Evolutionary conservation across 2,329 filamentous ascomycete genomes (phyloP), one percentile per base, ranked within the genome.

Genomic region (Sphaerulina vaccinii): DNA sequence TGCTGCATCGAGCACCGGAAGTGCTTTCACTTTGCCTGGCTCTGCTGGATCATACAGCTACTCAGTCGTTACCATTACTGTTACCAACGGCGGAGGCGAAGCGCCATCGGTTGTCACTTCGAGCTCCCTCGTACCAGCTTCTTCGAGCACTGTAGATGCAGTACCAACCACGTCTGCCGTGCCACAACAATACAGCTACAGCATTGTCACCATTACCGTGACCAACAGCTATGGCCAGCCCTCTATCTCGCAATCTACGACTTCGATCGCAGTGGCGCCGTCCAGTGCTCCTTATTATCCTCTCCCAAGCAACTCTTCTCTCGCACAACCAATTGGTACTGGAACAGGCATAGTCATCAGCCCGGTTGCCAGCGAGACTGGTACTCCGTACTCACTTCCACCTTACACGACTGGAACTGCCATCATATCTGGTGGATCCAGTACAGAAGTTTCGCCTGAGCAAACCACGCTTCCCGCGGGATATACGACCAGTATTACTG

Each of bases 51-150:
- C 52, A 4, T 57, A 58, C 42, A 53, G 46, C 33, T 44, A 52
- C 23, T 55, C 55, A 19, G n/a, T 53, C 38, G 52, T 58, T 22
- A 58, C 55, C n/a, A 39, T 58, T 37, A 58, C 55, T 16, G 37
- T 58, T 49, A 55, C 55, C 11, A 50, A 52, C n/a, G 27, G 11
- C 5, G 40, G 35, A 13, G 52, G 55, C 18, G 22, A 29, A 18
- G 40, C 45, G 2, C 51, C 55, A 24, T 13, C 51, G 1, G 35
- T 47, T 9, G 32, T 39, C 11, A 46, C 43, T 7, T 58, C 55
- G 10, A 43, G 33, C 18, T 41, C 44, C 7, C 19, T 54, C 37
- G 51, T 57, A 13, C 45, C 55, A 38, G 51, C 51, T 3, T 52
- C 41, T 11, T 23, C 23, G 15, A 29, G 32, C 29, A 24, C 46